Evolutionary conservation across 352 stramenopile species (phyloP).

Genomic region (Pythium oligandrum): DNA sequence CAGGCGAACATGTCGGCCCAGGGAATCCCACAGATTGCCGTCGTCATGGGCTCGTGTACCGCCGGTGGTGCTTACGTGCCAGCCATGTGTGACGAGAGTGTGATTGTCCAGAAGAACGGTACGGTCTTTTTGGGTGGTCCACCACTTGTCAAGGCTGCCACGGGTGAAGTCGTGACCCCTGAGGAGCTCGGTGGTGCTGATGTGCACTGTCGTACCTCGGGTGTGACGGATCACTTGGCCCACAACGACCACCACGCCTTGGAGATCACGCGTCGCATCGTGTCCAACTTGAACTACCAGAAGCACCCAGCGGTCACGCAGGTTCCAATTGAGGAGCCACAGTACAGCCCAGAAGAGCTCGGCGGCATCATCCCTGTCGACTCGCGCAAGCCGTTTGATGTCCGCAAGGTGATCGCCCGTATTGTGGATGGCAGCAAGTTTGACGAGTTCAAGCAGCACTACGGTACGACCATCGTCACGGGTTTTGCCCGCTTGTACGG

Average conservation of each 20-base stretch:
- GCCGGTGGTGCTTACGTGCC: slow-evolving; percentile 96
- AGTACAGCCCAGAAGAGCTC: slow-evolving; percentile 91
- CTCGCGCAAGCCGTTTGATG: slow-evolving; percentile 94
- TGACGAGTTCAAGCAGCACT: slow-evolving; percentile 97
- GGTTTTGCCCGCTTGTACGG: slow-evolving; percentile 96
- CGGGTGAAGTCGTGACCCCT: slow-evolving; percentile 94
- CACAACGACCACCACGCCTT: slow-evolving; percentile 95
- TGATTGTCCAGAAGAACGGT: slow-evolving; percentile 96
- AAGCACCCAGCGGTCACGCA: slow-evolving; percentile 34
- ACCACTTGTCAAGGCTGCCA: slow-evolving; percentile 97
- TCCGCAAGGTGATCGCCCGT: slow-evolving; percentile 94
- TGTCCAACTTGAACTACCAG: slow-evolving; percentile 88
- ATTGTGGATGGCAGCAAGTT: slow-evolving; percentile 96
- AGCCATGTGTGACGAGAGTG: slow-evolving; percentile 97
- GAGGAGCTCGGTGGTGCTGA: slow-evolving; percentile 95
- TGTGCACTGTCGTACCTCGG: slow-evolving; percentile 88
- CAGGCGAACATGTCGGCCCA: slow-evolving; percentile 94
- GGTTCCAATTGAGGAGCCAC: slow-evolving; percentile 87
- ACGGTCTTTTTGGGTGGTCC: slow-evolving; percentile 97
- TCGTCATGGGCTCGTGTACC: slow-evolving; percentile 97
- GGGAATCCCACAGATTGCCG: slow-evolving; percentile 96
- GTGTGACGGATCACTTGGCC: slow-evolving; percentile 96
- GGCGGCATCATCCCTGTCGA: slow-evolving; percentile 92
- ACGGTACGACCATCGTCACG: slow-evolving; percentile 96
- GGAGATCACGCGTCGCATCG: slow-evolving; percentile 86